These are phyloP conservation scores for Hyphopichia khmerensis DNA, from an alignment of 1,139 yeast genomes.

Conservation along the genomic window DNA sequence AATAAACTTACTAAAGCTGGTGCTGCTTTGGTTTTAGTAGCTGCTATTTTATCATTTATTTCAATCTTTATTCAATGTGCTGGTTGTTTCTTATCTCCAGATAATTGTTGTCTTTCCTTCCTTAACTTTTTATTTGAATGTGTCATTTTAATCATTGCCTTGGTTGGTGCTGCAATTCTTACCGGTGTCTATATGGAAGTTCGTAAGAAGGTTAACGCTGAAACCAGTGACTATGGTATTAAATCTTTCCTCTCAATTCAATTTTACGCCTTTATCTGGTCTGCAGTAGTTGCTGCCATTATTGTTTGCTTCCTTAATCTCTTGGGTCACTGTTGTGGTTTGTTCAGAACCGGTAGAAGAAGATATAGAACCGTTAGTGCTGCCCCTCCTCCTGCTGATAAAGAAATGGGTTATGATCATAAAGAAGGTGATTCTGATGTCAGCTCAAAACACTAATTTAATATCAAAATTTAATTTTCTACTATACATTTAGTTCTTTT, in stretches of 20 bases:
- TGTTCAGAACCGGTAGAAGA: constrained; percentile 34
- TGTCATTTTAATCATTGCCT: constrained; percentile 27
- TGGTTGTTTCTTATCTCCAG: constrained; percentile 37
- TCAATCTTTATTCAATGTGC: constrained; percentile 30
- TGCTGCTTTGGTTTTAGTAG: constrained; percentile 29
- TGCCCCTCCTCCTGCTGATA: constrained; percentile 6
- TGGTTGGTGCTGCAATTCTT: constrained; percentile 34
- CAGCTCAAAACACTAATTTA: neutral
- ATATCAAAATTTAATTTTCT: neutral
- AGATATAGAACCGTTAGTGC: constrained; percentile 26
- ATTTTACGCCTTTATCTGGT: constrained; percentile 46
- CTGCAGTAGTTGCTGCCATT: constrained; percentile 38
- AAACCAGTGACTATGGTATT: constrained; percentile 30
- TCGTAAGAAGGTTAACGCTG: constrained; percentile 31
- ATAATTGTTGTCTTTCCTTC: constrained; percentile 38
- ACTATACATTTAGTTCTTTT: neutral
- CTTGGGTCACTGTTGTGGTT: constrained; percentile 47
- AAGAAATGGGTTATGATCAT: constrained; percentile 30
- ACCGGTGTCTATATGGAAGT: constrained; percentile 34
- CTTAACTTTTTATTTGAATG: constrained; percentile 38
- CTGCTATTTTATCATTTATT: constrained; percentile 25
- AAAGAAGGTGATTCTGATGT: neutral
- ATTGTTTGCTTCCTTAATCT: constrained; percentile 33
- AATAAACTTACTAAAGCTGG: constrained; percentile 25
- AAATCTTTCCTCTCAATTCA: constrained; percentile 38